Base-by-base conservation (phyloP, 2,329 filamentous ascomycete genomes). In the Chaetomiaceae sp. region DNA sequence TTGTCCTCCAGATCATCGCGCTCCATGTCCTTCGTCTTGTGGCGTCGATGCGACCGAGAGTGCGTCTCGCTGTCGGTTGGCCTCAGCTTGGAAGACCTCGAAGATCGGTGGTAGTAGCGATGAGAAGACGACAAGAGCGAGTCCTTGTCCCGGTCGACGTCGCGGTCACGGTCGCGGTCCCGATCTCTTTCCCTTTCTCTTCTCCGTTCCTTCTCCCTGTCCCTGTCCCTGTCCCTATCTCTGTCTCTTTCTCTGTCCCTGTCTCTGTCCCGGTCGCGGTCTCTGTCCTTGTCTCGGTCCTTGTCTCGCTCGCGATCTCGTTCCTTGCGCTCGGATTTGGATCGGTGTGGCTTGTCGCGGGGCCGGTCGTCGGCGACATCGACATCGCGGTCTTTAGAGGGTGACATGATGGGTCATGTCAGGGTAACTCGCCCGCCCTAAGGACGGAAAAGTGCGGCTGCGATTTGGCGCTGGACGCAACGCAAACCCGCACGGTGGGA, bases 11-110 rank as follows among this genome's bases (percentile, higher is more conserved):
- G 20, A 9, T 62, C 61, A 21, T 65, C 62, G 42, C 58, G 35
- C 40, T 67, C 66, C 51, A 66, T 67, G 47, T 72, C 68, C 54
- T 61, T 66, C 19, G 69, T 61, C 48, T 60, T 58, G 51, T 65
- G 65, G 35, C 62, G 59, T 51, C 65, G 64, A 46, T 66, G 63
- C 14, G 69, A 65, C 51, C 68, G 68, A 27, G 70, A 72, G 44
- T 66, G 58, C 7, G 63, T 63, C 43, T 75, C 73, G 61, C 68
- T 73, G 55, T 66, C 67, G 31, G 66, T 64, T 21, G 67, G 65
- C 53, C 66, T 66, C 25, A 67, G 58, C 56, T 70, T 74, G 56
- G 70, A 72, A 39, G 61, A 61, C n/a, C 67, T 70, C 43, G 69
- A 68, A 31, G 71, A 70, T 54, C 67, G 70, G 47, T 73, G 70